Conservation (phyloP, 1,139 yeast genomes). For the Saccharomyces hybrid region DNA sequence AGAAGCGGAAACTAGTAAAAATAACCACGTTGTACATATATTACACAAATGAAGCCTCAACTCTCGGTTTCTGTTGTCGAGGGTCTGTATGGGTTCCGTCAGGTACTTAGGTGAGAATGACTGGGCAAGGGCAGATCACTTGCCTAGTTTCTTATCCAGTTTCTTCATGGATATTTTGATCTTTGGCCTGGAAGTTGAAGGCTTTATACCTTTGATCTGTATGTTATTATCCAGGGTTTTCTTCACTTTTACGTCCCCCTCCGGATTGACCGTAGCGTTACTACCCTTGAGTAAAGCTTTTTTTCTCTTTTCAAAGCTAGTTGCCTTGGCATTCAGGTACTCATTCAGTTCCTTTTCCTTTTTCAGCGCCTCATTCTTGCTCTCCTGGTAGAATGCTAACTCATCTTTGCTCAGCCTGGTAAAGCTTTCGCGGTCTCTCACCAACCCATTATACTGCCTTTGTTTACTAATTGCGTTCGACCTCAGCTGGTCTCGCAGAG, state of each 20-base stretch:
- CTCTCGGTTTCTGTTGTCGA: not conserved
- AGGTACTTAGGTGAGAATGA: too few species aligned
- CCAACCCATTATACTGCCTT: constrained; percentile 17
- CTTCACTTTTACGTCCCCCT: not conserved
- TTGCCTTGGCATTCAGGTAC: constrained; percentile 11
- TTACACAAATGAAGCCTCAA: not conserved
- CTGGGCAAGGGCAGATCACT: not conserved
- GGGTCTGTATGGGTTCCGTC: not conserved
- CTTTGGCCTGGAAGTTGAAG: not conserved
- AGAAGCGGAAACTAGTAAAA: not conserved
- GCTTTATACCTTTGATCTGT: not conserved
- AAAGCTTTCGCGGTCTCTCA: constrained; percentile 22
- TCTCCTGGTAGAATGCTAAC: constrained; percentile 9
- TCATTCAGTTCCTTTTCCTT: constrained; percentile 12
- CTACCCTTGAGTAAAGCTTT: not conserved
- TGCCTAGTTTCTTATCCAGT: not conserved
- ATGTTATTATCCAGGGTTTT: not conserved
- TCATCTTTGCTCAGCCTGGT: constrained; percentile 23
- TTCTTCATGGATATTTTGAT: not conserved
- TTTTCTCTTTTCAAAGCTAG: constrained; percentile 13
- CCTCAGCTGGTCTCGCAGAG: constrained; percentile 26
- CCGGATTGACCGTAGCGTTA: not conserved
- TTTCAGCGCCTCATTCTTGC: constrained; percentile 16
- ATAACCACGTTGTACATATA: not conserved
- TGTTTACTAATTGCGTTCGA: constrained; percentile 26